Evolutionary conservation across 2,329 filamentous ascomycete genomes (phyloP).

Genomic region (Alternaria tenuissima): DNA sequence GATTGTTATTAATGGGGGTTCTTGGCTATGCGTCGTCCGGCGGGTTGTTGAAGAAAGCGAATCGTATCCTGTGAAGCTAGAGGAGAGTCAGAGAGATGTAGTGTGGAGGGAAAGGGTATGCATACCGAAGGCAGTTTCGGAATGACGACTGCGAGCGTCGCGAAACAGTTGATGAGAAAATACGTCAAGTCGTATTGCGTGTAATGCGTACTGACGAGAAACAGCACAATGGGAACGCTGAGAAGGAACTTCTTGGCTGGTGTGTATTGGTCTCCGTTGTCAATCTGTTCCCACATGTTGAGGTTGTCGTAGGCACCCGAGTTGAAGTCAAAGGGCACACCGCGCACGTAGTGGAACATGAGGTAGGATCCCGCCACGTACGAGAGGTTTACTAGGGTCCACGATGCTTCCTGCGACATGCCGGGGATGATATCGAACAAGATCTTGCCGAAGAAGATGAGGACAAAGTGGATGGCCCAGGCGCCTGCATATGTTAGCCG

Average conservation of each 20-base stretch:
- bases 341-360: conserved; percentile 99
- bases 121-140: conserved; percentile 94
- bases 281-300: conserved; percentile 99
- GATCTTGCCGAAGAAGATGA: conserved; percentile 92
- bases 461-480: conserved; percentile 95
- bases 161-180: conserved; percentile 96
- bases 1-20: conserved; percentile 29
- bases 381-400: conserved; percentile 97
- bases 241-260: conserved; percentile 98
- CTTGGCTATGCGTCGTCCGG: conserved; percentile 46
- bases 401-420: conserved; percentile 96
- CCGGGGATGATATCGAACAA: conserved; percentile 96
- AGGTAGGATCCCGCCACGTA: conserved; percentile 99
- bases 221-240: conserved; percentile 91
- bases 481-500: conserved; percentile 69
- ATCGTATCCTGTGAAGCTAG: conserved; percentile 52
- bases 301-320: conserved; percentile 98
- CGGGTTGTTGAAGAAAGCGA: conserved; percentile 50
- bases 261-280: conserved; percentile 98
- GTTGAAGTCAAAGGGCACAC: conserved; percentile 98
- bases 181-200: conserved; percentile 97
- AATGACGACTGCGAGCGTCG: conserved; percentile 90
- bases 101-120: conserved; percentile 33
- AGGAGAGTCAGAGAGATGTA: conserved; percentile 13
- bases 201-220: conserved; percentile 97